Percentiles rank a stretch among this genome's conserved stretches.
These are phyloP conservation scores for Dysphania ambrosioides DNA, from an alignment of 148 eudicot genomes.

Conservation along the genomic window DNA sequence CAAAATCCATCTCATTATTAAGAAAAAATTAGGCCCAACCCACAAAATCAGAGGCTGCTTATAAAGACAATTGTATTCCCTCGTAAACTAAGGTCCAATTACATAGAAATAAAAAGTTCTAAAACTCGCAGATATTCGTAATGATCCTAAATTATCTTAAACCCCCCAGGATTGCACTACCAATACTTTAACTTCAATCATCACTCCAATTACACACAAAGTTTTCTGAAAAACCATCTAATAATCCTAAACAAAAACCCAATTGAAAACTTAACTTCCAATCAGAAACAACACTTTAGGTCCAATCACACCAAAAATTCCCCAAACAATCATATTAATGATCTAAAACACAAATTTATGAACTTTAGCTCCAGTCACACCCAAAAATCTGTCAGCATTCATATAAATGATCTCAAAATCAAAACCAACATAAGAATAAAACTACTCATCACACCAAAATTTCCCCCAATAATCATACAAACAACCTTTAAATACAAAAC, in stretches of 20 bases:
- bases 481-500: too few species aligned
- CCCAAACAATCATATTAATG: not conserved
- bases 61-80: not conserved
- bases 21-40: not conserved
- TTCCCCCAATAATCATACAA: too few species aligned
- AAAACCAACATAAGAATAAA: too few species aligned
- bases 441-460: too few species aligned
- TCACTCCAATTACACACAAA: not conserved
- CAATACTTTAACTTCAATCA: not conserved
- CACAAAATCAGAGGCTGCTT: not conserved
- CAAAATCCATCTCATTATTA: not conserved
- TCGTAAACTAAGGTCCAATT: not conserved
- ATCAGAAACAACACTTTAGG: too few species aligned
- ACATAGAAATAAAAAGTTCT: not conserved
- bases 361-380: too few species aligned
- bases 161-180: not conserved
- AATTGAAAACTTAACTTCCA: too few species aligned
- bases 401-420: too few species aligned
- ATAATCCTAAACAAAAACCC: constrained; percentile 1
- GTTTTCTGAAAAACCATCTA: not conserved
- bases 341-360: constrained; percentile 13
- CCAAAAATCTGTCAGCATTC: too few species aligned
- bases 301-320: constrained; percentile 9
- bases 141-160: not conserved
- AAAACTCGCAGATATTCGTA: constrained; percentile 3